A percentile compares a stretch with the other conserved stretches of the same genome.
phyloP scores from a whole-genome alignment of 2,329 filamentous ascomycete genomes.

The Trichoderma koningiopsis region DNA sequence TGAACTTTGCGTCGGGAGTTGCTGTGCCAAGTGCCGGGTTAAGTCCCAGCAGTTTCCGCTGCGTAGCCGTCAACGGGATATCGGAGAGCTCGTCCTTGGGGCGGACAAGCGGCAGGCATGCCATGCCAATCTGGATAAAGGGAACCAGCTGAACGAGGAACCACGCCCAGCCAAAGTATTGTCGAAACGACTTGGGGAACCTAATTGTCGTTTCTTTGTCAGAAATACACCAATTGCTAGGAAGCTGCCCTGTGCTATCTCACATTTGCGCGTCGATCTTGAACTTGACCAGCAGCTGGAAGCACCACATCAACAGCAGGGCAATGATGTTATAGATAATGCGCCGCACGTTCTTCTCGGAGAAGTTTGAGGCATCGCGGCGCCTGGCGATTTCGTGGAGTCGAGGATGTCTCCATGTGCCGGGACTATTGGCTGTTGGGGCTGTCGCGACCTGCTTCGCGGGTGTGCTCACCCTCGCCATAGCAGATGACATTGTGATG shows the following conservation, averaged over 20 bases:
- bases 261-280: slow-evolving; percentile 46
- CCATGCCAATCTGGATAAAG: slow-evolving; percentile 69
- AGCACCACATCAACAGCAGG: slow-evolving; percentile 42
- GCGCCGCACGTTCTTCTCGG: slow-evolving; percentile 71
- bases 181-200: slow-evolving; percentile 36
- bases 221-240: slow-evolving; percentile 26
- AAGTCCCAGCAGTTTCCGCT: slow-evolving; percentile 82
- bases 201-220: slow-evolving; percentile 34
- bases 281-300: slow-evolving; percentile 40
- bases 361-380: slow-evolving; percentile 76
- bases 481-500: slow-evolving; percentile 36
- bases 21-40: slow-evolving; percentile 64
- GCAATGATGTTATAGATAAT: slow-evolving; percentile 68
- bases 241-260: slow-evolving; percentile 29
- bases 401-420: slow-evolving; percentile 88
- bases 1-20: slow-evolving; percentile 69
- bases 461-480: slow-evolving; percentile 41
- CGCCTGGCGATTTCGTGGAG: slow-evolving; percentile 84
- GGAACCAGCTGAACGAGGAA: slow-evolving; percentile 58
- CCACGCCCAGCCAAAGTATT: slow-evolving; percentile 49
- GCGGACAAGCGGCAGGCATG: slow-evolving; percentile 72
- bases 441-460: slow-evolving; percentile 43
- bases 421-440: slow-evolving; percentile 58
- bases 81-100: slow-evolving; percentile 78
- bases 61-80: slow-evolving; percentile 76